These are phyloP conservation scores for Moesziomyces globuligerus DNA, from an alignment of 1,284 basidiomycete species.

Conservation along the genomic window DNA sequence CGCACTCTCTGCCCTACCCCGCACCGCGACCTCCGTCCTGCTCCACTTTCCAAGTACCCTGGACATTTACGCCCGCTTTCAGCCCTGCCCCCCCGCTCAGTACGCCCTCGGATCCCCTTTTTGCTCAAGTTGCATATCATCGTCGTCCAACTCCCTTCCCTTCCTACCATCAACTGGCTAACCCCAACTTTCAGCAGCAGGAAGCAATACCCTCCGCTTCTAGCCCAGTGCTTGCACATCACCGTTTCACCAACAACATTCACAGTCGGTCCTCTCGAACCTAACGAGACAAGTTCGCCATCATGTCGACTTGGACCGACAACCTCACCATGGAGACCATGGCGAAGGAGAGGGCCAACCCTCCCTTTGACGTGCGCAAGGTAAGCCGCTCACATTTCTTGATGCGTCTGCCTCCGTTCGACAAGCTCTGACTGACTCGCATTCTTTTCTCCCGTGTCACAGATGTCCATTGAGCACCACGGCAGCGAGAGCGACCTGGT, in stretches of 20 bases:
- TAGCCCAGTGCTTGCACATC: not conserved
- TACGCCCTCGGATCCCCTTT: not conserved
- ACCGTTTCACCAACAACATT: not conserved
- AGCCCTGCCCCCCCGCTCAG: not conserved
- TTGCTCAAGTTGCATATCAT: not conserved
- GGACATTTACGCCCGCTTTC: too few species aligned
- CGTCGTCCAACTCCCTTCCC: not conserved
- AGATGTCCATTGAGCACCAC: conserved; percentile 68
- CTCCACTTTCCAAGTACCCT: too few species aligned
- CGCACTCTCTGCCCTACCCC: not conserved
- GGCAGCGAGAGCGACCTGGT: conserved; percentile 66
- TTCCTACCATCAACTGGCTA: conserved; percentile 1
- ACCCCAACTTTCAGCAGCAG: too few species aligned
- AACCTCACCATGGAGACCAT: conserved; percentile 67
- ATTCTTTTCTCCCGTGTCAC: not conserved
- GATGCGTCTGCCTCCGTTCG: too few species aligned
- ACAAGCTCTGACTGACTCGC: not conserved
- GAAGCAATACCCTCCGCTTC: not conserved
- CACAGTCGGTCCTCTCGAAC: conserved; percentile 20
- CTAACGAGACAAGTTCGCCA: conserved; percentile 32
- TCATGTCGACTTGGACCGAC: conserved; percentile 51
- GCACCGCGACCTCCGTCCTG: not conserved
- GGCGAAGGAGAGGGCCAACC: conserved; percentile 69
- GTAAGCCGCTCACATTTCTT: conserved; percentile 30
- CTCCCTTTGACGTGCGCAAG: conserved; percentile 70